Evolutionary conservation across 495 filamentous ascomycete species (phyloP).

Genomic region (Penicillium lividum): DNA sequence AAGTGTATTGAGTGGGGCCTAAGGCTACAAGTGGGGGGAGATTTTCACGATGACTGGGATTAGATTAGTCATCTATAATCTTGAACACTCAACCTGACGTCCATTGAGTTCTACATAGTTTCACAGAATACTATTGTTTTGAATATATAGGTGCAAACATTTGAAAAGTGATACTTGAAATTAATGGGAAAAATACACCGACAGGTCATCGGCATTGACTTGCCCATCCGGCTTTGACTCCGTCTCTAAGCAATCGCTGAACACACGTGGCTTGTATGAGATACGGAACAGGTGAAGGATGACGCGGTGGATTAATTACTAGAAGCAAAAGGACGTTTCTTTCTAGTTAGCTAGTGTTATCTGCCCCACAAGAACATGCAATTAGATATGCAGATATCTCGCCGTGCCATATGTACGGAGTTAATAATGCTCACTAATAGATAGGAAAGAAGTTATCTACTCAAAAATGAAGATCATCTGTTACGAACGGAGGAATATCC

Average conservation of each 20-base stretch:
- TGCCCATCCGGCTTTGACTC: not conserved
- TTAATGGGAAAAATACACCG: no score
- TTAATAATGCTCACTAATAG: not conserved
- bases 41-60: no score
- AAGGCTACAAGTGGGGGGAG: no score
- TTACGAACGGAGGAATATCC: not conserved
- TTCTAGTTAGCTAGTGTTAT: not conserved
- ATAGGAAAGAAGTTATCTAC: not conserved
- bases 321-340: not conserved
- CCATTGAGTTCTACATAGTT: no score
- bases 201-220: no score
- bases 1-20: no score
- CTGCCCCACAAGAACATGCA: not conserved
- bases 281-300: not conserved
- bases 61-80: no score
- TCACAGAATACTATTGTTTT: no score
- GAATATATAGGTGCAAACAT: no score
- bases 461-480: not conserved
- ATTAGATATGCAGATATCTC: not conserved
- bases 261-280: not conserved
- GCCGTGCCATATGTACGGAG: not conserved
- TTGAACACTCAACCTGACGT: no score
- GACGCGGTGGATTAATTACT: not conserved
- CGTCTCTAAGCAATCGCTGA: not conserved
- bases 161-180: no score